Percentiles rank a stretch among this genome's conserved stretches.
These are phyloP conservation scores for Amphicarpaea edgeworthii DNA, from an alignment of 306 rosid species.

Conservation along the genomic window DNA sequence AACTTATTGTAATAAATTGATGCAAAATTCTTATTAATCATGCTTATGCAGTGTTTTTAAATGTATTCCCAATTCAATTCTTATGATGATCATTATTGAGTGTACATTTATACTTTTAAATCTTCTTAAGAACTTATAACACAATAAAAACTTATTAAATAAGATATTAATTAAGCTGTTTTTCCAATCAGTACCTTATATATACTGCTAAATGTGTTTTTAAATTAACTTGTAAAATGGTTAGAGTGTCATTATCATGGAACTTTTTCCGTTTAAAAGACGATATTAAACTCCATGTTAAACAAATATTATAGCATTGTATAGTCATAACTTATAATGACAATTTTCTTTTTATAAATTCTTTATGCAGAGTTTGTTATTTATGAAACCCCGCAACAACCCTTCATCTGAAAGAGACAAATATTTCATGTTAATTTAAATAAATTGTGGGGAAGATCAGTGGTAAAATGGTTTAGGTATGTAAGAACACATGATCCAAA, in stretches of 20 bases:
- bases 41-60: no score
- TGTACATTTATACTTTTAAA: no score
- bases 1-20: no score
- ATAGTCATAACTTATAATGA: background rate
- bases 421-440: constrained; percentile 1
- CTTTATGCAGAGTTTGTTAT: constrained; percentile 23
- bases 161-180: no score
- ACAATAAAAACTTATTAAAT: no score
- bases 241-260: constrained; percentile 37
- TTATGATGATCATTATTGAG: no score
- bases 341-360: background rate
- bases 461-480: constrained; percentile 66
- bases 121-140: no score
- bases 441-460: constrained; percentile 32
- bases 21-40: no score
- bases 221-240: background rate
- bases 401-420: constrained; percentile 38
- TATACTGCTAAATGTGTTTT: background rate
- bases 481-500: constrained; percentile 44
- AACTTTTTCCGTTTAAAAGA: constrained; percentile 35
- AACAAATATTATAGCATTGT: constrained; percentile 2
- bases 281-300: background rate
- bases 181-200: no score
- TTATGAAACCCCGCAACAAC: constrained; percentile 15
- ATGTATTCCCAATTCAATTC: no score